Evolutionary conservation across 2,329 filamentous ascomycete species (phyloP), one percentile per base, ranked within the genome.

Genomic region (Monilinia fructigena): DNA sequence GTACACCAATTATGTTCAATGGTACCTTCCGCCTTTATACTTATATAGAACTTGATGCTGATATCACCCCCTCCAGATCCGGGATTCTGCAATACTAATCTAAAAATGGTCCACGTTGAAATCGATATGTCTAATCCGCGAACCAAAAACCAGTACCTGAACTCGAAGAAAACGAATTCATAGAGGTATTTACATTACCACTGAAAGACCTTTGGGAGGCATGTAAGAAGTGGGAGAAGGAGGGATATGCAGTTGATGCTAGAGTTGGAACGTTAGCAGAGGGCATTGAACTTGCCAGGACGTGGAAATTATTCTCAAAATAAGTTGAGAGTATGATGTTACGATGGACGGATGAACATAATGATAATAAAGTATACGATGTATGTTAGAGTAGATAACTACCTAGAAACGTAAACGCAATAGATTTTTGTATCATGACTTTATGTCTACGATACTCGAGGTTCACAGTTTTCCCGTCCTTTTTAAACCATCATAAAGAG

Each of bases 1-100:
- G 83, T n/a, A 85, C 85, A 48, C 86, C 87, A 10, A 82, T 88
- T 63, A 89, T 91, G 79, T 89, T 86, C 66, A 86, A 86, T 71
- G 89, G 80, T 80, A 72, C 54, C 47, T 52, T 20, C 40, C 58
- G 14, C 38, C 42, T 56, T n/a, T 54, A 14, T 35, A 50, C 18
- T 45, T 11, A n/a, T n/a, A 23, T 28, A 38, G 48, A 47, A 26
- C 12, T 23, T 40, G 56, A 48, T 48, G 12, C 53, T 50, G 42
- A 53, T 12, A 2, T 16, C 10, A 10, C 2, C 14, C 4, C 18
- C 48, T 20, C 16, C 66, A 82, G 82, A 88, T 74, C 85, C 86
- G 4, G 86, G 85, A 14, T 87, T 89, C 75, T 88, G 85, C 76
- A 89, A 87, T 75, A 89, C 86, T 6, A 89, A 88, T 72, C 78